Base-by-base conservation (phyloP, 805 yeast genomes). In the Candida multigemmis region DNA sequence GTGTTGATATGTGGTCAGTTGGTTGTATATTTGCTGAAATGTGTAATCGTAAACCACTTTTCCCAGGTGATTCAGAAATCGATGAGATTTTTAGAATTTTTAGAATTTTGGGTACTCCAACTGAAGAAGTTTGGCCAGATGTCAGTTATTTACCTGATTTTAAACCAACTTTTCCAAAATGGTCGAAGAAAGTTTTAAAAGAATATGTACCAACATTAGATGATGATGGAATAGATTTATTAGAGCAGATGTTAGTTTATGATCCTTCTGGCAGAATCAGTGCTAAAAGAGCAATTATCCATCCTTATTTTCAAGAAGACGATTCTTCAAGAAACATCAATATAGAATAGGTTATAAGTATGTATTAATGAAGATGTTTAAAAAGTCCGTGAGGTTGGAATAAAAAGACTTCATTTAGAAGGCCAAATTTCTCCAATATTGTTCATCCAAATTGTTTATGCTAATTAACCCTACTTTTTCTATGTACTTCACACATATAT, bases 1-100 rank as follows among this genome's bases (percentile, higher is more conserved):
- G 97, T 12, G 96, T 91, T 27, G 98, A 91, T 53, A 86, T 91
- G 81, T 91, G 98, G 98, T 84, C 96, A 7, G 82, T 89, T 35
- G 98, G 98, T 10, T 87, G 96, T 50, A 91, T 91, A 25, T 82
- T 91, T 53, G 98, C 96, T 5, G 98, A 91, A 52, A 87, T 91
- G 97, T 85, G 87, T 32, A 84, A 86, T 43, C 76, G 98, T 30
- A 84, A 84, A 51, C 96, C 98, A 6, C 55, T 91, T 28, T 89
- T 91, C 59, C 94, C 97, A 0, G 98, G 98, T 5, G 96, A 91
- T 51, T 85, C 95, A 7, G 98, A 91, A 52, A 93, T 91, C 47
- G 98, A 91, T 52, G 96, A 91, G 59, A 82, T 91, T 39, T 87
- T 87, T 64, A 71, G 91, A 53, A 91, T 91, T 33, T 91, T 91